Evolutionary conservation across 1,284 basidiomycete species (phyloP), one percentile per base, ranked within the genome.

Genomic region (Hymenochaete sp.): DNA sequence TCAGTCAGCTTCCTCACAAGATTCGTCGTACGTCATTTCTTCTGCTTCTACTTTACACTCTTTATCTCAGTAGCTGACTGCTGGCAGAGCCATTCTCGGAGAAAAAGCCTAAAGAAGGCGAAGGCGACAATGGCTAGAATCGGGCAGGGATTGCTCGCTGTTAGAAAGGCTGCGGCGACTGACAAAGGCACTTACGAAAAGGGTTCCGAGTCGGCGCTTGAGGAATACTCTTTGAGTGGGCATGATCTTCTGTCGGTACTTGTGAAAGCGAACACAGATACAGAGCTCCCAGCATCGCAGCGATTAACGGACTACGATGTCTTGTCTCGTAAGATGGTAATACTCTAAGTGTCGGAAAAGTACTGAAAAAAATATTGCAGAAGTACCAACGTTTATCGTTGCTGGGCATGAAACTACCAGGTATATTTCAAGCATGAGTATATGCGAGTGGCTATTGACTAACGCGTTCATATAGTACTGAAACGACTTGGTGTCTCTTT

Each of bases 251-350:
- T 65, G 14, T 63, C 59, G 3, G 53, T 63, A 4, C 51, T 67
- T 21, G 64, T 75, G 50, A 64, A 64, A 44, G 71, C 72, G 10
- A 75, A 75, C 56, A 67, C 72, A 63, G 66, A 66, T 0, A 53
- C 61, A 4, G 68, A 72, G 40, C 57, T 72, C 2, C 61, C 62
- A 10, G 60, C 63, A 2, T 63, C 61, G 4, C 70, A 77, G 53
- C 59, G 62, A 25, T 58, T 79, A 53, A 63, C 67, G 5, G 73
- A 79, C 49, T 67, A 69, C 6, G 77, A 81, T 50, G 68, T 79
- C 1, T 52, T 73, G n/a, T 71, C 72, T 9, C 75, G 77, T 67
- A 66, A 66, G 59, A n/a, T 75, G 52, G 13, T 7, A 8, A 13
- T 9, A 8, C 7, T 3, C 36, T n/a, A 13, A 11, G 16, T 27